These are phyloP conservation scores for Ophiosphaerella herpotricha DNA, from an alignment of 2,329 filamentous ascomycete species.

Conservation along the genomic window DNA sequence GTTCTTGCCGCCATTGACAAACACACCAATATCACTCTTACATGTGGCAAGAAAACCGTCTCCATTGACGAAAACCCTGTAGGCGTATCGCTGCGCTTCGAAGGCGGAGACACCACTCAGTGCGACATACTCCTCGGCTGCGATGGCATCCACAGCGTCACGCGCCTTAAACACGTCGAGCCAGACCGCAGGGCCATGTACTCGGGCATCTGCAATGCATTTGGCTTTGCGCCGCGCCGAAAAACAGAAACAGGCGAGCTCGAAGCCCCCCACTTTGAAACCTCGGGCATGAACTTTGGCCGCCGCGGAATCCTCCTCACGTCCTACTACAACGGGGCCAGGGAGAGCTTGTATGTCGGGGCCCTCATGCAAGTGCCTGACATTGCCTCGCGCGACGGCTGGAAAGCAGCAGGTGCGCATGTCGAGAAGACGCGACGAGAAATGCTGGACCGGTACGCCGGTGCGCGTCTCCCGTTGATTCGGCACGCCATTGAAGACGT, in stretches of 20 bases:
- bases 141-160: slow-evolving; percentile 57
- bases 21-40: slow-evolving; percentile 48
- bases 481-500: slow-evolving; percentile 49
- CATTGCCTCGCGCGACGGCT: slow-evolving; percentile 50
- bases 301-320: slow-evolving; percentile 52
- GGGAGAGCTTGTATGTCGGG: slow-evolving; percentile 50
- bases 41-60: slow-evolving; percentile 50
- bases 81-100: slow-evolving; percentile 52
- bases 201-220: slow-evolving; percentile 53
- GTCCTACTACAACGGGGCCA: slow-evolving; percentile 43
- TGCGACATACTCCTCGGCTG: slow-evolving; percentile 61
- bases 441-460: slow-evolving; percentile 48
- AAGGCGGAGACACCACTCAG: slow-evolving; percentile 49
- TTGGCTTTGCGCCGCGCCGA: slow-evolving; percentile 50
- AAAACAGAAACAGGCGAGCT: slow-evolving; percentile 24
- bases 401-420: slow-evolving; percentile 51
- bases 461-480: slow-evolving; percentile 44
- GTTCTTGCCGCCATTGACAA: slow-evolving; percentile 48
- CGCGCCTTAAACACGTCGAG: slow-evolving; percentile 52
- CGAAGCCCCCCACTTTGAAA: slow-evolving; percentile 44
- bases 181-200: slow-evolving; percentile 49
- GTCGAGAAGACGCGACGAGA: slow-evolving; percentile 49
- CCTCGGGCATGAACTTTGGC: slow-evolving; percentile 53
- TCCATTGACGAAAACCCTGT: slow-evolving; percentile 49
- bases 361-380: slow-evolving; percentile 52